phyloP scores from a whole-genome alignment of 345 rosid species.

The Populus pruinosa region DNA sequence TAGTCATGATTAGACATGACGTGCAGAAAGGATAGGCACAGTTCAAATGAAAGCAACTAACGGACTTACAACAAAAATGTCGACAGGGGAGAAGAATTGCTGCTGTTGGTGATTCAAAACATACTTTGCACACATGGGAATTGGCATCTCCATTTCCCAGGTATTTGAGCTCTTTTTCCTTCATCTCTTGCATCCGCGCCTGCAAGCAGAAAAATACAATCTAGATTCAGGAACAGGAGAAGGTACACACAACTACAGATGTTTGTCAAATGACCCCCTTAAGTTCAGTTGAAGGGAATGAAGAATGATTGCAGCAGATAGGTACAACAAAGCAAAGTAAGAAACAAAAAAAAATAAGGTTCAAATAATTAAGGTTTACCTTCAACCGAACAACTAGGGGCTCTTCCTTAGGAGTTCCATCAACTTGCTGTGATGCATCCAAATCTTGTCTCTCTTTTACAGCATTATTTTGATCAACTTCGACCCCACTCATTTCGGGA shows the following conservation, averaged over 20 bases:
- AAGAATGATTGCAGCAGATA: neutral
- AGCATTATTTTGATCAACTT: slow-evolving; percentile 31
- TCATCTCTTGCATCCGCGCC: slow-evolving; percentile 99
- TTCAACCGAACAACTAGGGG: slow-evolving; percentile 87
- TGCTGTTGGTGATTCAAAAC: slow-evolving; percentile 93
- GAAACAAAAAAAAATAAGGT: neutral
- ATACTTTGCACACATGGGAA: slow-evolving; percentile 93
- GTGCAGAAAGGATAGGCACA: neutral
- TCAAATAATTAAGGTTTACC: slow-evolving; percentile 36
- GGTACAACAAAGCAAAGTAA: neutral
- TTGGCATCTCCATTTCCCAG: slow-evolving; percentile 73
- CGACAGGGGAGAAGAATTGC: slow-evolving; percentile 98
- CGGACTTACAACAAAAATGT: slow-evolving; percentile 91
- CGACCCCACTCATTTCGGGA: slow-evolving; percentile 38
- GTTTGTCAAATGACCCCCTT: neutral
- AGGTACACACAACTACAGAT: neutral
- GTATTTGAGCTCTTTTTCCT: slow-evolving; percentile 80
- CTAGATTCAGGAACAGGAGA: neutral
- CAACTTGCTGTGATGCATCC: slow-evolving; percentile 44
- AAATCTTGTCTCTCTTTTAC: slow-evolving; percentile 52
- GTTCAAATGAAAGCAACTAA: neutral
- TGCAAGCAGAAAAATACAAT: slow-evolving; percentile 24
- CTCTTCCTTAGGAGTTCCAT: slow-evolving; percentile 70
- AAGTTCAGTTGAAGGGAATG: neutral
- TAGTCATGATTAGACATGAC: neutral